Conservation (phyloP, 768 basidiomycete species). For the Phylloporus arenicola region DNA sequence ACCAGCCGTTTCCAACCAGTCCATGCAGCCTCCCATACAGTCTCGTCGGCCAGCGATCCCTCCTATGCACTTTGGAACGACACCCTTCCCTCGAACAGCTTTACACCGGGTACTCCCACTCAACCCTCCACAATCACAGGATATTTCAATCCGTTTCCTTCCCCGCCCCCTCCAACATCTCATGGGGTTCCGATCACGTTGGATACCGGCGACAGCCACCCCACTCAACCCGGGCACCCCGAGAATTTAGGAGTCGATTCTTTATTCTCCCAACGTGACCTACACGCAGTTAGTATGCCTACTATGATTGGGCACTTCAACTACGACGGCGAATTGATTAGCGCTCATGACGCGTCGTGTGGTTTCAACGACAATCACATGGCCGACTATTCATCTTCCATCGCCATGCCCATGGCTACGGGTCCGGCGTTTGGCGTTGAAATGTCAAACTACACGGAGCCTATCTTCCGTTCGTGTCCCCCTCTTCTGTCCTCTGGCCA, state of each 20-base stretch:
- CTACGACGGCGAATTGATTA: background rate
- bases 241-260: background rate
- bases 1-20: background rate
- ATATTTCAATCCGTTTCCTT: background rate
- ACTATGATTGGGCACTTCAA: background rate
- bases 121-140: background rate
- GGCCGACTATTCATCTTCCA: background rate
- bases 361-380: background rate
- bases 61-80: background rate
- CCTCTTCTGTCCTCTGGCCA: background rate
- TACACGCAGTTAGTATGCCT: conserved; percentile 1
- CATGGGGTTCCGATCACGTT: background rate
- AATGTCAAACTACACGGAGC: background rate
- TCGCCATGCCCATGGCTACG: conserved; percentile 7
- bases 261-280: background rate
- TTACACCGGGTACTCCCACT: background rate
- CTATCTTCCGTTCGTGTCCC: background rate
- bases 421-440: background rate
- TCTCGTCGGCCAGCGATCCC: background rate
- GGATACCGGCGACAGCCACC: background rate
- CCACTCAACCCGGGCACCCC: background rate
- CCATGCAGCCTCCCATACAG: background rate
- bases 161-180: background rate
- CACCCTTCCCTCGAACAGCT: background rate
- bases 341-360: background rate